These are phyloP conservation scores for Ceratocystis papillata DNA, from an alignment of 2,329 filamentous ascomycete genomes.

Conservation along the genomic window DNA sequence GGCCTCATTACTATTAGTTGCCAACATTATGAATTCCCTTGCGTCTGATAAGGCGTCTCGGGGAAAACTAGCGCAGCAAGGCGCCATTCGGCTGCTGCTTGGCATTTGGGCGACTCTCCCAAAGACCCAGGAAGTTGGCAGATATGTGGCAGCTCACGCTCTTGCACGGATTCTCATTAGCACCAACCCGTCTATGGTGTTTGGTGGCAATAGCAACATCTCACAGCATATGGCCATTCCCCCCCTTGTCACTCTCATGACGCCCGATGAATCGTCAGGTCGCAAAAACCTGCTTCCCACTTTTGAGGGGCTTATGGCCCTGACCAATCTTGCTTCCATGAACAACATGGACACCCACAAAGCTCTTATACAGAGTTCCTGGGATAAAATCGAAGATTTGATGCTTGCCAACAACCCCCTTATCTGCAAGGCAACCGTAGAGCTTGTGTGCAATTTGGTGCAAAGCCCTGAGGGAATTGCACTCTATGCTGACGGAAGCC, in stretches of 20 bases:
- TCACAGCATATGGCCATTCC: conserved; percentile 71
- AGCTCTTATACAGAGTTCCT: conserved; percentile 62
- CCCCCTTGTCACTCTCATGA: conserved; percentile 65
- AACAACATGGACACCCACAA: conserved; percentile 55
- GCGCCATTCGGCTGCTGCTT: conserved; percentile 77
- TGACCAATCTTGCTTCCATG: conserved; percentile 84
- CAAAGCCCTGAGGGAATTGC: conserved; percentile 55
- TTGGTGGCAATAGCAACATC: conserved; percentile 62
- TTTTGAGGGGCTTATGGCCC: conserved; percentile 81
- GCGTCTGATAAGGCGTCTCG: conserved; percentile 63
- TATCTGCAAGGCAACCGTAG: conserved; percentile 72
- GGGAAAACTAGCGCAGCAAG: conserved; percentile 78
- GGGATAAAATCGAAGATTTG: conserved; percentile 70
- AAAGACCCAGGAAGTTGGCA: conserved; percentile 38
- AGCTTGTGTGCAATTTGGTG: conserved; percentile 85
- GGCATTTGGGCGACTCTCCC: conserved; percentile 55
- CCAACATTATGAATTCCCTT: conserved; percentile 67
- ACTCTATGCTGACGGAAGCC: conserved; percentile 56
- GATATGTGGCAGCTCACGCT: conserved; percentile 61
- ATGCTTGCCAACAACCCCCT: conserved; percentile 64
- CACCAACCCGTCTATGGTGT: conserved; percentile 73
- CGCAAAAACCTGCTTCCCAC: conserved; percentile 71
- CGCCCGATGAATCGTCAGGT: conserved; percentile 50
- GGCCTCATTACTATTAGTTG: conserved; percentile 59
- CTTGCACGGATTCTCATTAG: conserved; percentile 78